Evolutionary conservation across 768 basidiomycete species (phyloP).

Genomic region (Lactarius vividus): DNA sequence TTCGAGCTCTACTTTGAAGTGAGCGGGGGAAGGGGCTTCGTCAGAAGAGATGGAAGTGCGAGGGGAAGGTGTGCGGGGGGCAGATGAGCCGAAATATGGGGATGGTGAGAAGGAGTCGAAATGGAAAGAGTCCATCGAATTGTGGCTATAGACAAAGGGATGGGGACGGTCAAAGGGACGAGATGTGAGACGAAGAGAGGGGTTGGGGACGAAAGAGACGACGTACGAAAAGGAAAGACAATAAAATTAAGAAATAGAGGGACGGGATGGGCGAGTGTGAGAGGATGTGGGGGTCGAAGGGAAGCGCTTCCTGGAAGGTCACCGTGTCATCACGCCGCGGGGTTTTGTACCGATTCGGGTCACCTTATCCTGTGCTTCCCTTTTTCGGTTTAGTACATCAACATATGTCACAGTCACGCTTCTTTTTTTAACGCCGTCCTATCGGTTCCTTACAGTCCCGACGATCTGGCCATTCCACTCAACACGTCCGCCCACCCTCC

Average conservation of each 20-base stretch:
- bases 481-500: constrained; percentile 22
- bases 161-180: constrained; percentile 22
- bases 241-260: constrained; percentile 28
- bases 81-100: constrained; percentile 63
- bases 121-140: constrained; percentile 41
- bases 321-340: constrained; percentile 26
- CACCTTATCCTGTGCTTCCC: constrained; percentile 27
- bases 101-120: constrained; percentile 60
- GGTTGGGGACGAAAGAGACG: constrained; percentile 14
- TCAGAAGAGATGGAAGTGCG: constrained; percentile 36
- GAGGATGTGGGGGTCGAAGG: constrained; percentile 28
- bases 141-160: constrained; percentile 20
- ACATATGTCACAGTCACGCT: constrained; percentile 22
- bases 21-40: constrained; percentile 32
- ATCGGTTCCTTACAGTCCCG: constrained; percentile 20
- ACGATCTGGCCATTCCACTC: constrained; percentile 23
- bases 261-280: constrained; percentile 18
- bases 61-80: constrained; percentile 74
- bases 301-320: constrained; percentile 29
- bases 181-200: constrained; percentile 6
- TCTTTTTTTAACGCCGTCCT: constrained; percentile 15
- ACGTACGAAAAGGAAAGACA: constrained; percentile 22
- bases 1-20: constrained; percentile 46
- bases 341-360: constrained; percentile 30
- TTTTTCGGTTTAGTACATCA: constrained; percentile 23